Conservation (phyloP, 2,329 filamentous ascomycete species). For the Aspergillus pseudoviridinutans region DNA sequence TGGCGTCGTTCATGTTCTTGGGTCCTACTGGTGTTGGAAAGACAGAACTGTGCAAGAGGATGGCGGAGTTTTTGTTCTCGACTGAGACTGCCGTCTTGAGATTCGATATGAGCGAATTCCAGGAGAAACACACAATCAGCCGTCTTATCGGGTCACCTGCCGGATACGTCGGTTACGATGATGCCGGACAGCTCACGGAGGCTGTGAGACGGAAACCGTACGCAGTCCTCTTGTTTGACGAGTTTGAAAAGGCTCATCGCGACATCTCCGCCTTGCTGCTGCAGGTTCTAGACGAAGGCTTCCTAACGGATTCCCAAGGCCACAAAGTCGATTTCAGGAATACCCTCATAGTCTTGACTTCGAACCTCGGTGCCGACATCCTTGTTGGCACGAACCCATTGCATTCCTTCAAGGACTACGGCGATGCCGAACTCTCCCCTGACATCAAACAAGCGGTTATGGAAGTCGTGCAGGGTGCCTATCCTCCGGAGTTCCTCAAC, state of each 20-base stretch:
- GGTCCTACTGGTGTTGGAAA: conserved; percentile 96
- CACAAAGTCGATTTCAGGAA: conserved; percentile 97
- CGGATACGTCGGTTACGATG: conserved; percentile 94
- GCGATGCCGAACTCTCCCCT: conserved; percentile 66
- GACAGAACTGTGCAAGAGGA: conserved; percentile 94
- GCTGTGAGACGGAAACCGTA: conserved; percentile 93
- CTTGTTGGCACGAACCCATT: conserved; percentile 71
- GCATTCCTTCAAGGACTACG: conserved; percentile 60
- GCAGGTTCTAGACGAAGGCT: conserved; percentile 93
- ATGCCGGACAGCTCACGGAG: conserved; percentile 93
- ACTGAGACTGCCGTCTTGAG: conserved; percentile 86
- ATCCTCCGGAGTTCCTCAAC: conserved; percentile 94
- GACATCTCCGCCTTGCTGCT: conserved; percentile 90
- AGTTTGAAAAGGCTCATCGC: conserved; percentile 95
- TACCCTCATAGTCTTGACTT: conserved; percentile 93
- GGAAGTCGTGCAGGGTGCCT: conserved; percentile 70
- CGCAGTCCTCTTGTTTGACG: conserved; percentile 89
- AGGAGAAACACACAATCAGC: conserved; percentile 94
- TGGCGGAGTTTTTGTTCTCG: conserved; percentile 88
- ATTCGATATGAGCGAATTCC: conserved; percentile 98
- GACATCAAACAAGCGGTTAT: conserved; percentile 77
- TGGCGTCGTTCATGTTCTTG: conserved; percentile 96
- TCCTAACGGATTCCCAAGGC: conserved; percentile 90
- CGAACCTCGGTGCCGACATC: conserved; percentile 89
- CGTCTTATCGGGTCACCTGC: conserved; percentile 88